Conservation (phyloP, 1,139 yeast species). For the Taphrina pruni region DNA sequence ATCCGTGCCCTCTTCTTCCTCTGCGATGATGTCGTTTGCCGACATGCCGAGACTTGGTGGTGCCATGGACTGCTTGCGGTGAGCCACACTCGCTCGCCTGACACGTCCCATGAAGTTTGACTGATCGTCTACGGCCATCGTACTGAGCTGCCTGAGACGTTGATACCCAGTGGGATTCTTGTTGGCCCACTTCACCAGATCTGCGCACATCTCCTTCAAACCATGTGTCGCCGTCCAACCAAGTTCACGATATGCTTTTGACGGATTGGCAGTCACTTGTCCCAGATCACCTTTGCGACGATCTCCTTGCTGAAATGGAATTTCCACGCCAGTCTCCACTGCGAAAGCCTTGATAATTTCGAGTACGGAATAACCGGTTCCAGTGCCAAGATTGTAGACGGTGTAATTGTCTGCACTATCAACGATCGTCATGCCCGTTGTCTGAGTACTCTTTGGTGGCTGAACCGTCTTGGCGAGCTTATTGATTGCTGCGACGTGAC, state of each 20-base stretch:
- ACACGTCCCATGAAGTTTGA: conserved; percentile 11
- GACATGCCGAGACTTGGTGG: conserved; percentile 13
- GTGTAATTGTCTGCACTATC: conserved; percentile 47
- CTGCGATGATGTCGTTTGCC: conserved; percentile 3
- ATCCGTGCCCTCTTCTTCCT: conserved; percentile 19
- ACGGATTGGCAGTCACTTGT: conserved; percentile 72
- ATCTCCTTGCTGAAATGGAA: conserved; percentile 68
- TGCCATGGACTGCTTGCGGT: conserved; percentile 27
- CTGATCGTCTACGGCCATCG: conserved; percentile 24
- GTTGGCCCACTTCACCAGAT: conserved; percentile 79
- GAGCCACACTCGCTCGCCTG: conserved; percentile 19
- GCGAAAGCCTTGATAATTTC: conserved; percentile 73
- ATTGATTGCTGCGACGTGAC: conserved; percentile 68
- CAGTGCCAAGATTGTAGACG: conserved; percentile 79
- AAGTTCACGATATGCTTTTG: conserved; percentile 69
- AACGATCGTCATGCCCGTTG: conserved; percentile 55
- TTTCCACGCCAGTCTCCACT: conserved; percentile 67
- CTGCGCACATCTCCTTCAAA: conserved; percentile 71
- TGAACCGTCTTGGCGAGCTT: conserved; percentile 12
- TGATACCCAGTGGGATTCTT: conserved; percentile 71
- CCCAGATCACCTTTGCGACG: conserved; percentile 80
- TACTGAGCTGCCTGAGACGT: conserved; percentile 21
- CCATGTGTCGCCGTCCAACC: conserved; percentile 66
- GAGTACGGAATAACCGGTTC: conserved; percentile 75
- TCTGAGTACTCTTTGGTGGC: conserved; percentile 49